A percentile compares a stretch with the other conserved stretches of the same genome.
phyloP scores from a whole-genome alignment of 2,329 filamentous ascomycete species.

The Graphilbum sp. region DNA sequence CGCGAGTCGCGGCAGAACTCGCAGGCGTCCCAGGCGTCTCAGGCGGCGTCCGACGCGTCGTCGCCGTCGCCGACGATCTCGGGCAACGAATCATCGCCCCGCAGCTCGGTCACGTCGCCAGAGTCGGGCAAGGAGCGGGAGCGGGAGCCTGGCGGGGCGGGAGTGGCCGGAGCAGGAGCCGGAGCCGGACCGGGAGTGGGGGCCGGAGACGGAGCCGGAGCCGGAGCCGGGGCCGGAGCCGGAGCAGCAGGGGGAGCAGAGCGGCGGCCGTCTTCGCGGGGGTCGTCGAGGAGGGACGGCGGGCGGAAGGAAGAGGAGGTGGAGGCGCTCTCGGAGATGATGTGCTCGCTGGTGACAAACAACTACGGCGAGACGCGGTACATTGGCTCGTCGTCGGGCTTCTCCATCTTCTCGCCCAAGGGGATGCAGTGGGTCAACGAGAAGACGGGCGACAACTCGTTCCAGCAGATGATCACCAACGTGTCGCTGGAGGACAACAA shows the following conservation, averaged over 20 bases:
- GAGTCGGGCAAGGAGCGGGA: slow-evolving; percentile 19
- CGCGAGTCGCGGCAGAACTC: slow-evolving; percentile 33
- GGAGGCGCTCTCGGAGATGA: slow-evolving; percentile 87
- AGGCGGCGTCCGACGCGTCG: slow-evolving; percentile 29
- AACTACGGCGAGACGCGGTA: slow-evolving; percentile 89
- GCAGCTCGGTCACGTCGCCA: slow-evolving; percentile 38
- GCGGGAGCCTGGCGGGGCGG: slow-evolving; percentile 11
- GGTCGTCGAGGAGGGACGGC: slow-evolving; percentile 21
- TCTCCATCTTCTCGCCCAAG: slow-evolving; percentile 96
- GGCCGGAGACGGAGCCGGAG: slow-evolving; percentile 17
- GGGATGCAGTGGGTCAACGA: slow-evolving; percentile 98
- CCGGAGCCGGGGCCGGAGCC: slow-evolving; percentile 11
- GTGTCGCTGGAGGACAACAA: slow-evolving; percentile 89
- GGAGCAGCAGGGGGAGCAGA: not conserved
- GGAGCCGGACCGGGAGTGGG: too few species aligned
- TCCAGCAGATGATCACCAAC: slow-evolving; percentile 85
- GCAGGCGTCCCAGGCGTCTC: slow-evolving; percentile 14
- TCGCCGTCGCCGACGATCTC: slow-evolving; percentile 33
- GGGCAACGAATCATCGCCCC: slow-evolving; percentile 29
- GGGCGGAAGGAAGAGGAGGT: slow-evolving; percentile 51
- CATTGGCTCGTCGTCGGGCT: slow-evolving; percentile 91
- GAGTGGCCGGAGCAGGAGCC: not conserved
- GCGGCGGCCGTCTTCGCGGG: not conserved
- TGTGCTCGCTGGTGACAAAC: slow-evolving; percentile 95
- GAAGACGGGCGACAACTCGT: slow-evolving; percentile 89